A percentile compares a stretch with the other conserved stretches of the same genome.
phyloP scores from a whole-genome alignment of 2,329 filamentous ascomycete genomes.

The Diaporthe sp. region DNA sequence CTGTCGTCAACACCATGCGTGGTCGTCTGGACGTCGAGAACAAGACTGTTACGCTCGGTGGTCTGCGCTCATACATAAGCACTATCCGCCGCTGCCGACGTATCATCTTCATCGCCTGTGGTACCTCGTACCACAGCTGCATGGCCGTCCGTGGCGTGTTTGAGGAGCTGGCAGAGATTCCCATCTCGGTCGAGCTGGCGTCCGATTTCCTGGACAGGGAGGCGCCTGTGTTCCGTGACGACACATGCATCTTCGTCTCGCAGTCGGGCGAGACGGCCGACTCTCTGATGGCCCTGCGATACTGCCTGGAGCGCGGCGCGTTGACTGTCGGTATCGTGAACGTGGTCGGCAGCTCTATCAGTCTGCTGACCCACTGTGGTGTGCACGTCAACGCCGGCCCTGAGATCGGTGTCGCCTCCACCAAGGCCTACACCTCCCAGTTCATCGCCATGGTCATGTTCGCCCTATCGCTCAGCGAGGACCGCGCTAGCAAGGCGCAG shows the following conservation, averaged over 20 bases:
- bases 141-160: constrained; percentile 99
- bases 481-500: constrained; percentile 93
- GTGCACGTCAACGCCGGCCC: constrained; percentile 99
- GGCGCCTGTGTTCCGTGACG: constrained; percentile 98
- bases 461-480: constrained; percentile 93
- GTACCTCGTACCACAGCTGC: constrained; percentile 98
- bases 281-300: constrained; percentile 95
- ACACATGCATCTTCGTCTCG: constrained; percentile 98
- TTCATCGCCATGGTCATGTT: constrained; percentile 99
- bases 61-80: constrained; percentile 93
- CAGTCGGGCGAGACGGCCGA: constrained; percentile 99
- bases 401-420: constrained; percentile 98
- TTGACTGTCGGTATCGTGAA: constrained; percentile 99
- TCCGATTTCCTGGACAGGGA: constrained; percentile 98
- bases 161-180: constrained; percentile 97
- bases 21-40: constrained; percentile 94
- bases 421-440: constrained; percentile 99
- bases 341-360: constrained; percentile 98
- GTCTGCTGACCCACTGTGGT: constrained; percentile 98
- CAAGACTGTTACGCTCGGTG: constrained; percentile 95
- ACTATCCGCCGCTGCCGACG: constrained; percentile 97
- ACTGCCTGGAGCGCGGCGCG: constrained; percentile 97
- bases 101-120: constrained; percentile 99
- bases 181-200: constrained; percentile 95
- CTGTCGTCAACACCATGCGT: constrained; percentile 99